These are phyloP conservation scores for Endotrypanum monterogeii DNA, from an alignment of 208 protist species.

Conservation along the genomic window DNA sequence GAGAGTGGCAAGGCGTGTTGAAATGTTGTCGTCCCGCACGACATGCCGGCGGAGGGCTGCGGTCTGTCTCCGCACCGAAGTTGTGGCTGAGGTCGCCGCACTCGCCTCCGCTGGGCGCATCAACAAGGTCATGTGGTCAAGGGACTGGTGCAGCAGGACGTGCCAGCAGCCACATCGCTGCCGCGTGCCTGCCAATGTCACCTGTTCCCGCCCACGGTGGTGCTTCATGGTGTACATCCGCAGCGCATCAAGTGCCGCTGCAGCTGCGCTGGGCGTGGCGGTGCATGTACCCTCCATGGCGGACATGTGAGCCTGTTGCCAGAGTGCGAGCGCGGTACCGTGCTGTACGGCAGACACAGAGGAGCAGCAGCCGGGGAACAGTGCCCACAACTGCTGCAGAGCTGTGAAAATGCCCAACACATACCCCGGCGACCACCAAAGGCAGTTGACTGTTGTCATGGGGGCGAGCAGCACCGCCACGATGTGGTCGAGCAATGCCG, in stretches of 20 bases:
- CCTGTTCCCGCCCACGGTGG: background rate
- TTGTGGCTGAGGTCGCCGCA: background rate
- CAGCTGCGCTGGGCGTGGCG: background rate
- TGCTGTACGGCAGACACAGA: slow-evolving; percentile 13
- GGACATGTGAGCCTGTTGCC: slow-evolving; percentile 16
- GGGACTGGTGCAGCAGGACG: slow-evolving; percentile 19
- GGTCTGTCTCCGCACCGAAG: slow-evolving; percentile 1
- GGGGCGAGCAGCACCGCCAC: slow-evolving; percentile 22
- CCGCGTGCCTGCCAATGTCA: background rate
- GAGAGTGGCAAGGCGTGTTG: slow-evolving; percentile 14
- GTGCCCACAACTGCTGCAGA: slow-evolving; percentile 23
- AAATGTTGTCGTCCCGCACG: slow-evolving; percentile 20
- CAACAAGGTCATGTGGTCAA: slow-evolving; percentile 18
- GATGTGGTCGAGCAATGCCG: slow-evolving; percentile 21
- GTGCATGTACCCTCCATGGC: background rate
- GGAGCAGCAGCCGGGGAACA: slow-evolving; percentile 3
- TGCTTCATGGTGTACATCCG: slow-evolving; percentile 20
- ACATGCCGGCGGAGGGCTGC: slow-evolving; percentile 12
- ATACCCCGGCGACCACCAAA: slow-evolving; percentile 26
- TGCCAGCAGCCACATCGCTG: slow-evolving; percentile 11
- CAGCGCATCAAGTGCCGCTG: slow-evolving; percentile 21
- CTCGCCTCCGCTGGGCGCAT: slow-evolving; percentile 14
- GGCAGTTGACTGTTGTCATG: slow-evolving; percentile 16
- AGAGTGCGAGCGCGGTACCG: slow-evolving; percentile 22
- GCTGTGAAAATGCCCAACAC: slow-evolving; percentile 22